These are phyloP conservation scores for Sphagnurus paluster DNA, from an alignment of 1,284 basidiomycete species.

Conservation along the genomic window DNA sequence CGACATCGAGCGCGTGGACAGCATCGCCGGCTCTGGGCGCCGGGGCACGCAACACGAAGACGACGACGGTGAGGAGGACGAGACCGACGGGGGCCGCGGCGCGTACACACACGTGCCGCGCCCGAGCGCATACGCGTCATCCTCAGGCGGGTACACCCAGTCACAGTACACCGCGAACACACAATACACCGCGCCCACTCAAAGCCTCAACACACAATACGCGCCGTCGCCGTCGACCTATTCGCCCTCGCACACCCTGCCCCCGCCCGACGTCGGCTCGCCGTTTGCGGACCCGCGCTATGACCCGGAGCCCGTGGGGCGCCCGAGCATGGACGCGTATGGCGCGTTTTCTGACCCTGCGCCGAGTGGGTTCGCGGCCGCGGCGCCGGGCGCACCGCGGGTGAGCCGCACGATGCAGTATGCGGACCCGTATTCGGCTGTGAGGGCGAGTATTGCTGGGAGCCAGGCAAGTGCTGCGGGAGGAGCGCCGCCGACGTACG, in stretches of 20 bases:
- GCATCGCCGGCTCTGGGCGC: too few relatives aligned
- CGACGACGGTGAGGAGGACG: constrained; percentile 53
- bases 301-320: constrained; percentile 29
- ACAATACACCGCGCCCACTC: too few relatives aligned
- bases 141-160: neutral
- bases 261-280: constrained; percentile 29
- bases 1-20: too few relatives aligned
- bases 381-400: constrained; percentile 24
- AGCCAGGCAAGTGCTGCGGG: constrained; percentile 21
- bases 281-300: constrained; percentile 59
- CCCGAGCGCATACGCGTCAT: constrained; percentile 22
- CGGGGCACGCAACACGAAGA: constrained; percentile 22
- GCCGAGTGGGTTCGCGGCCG: constrained; percentile 56
- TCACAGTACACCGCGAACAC: too few relatives aligned
- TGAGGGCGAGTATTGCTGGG: constrained; percentile 53
- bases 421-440: constrained; percentile 78
- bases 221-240: constrained; percentile 24
- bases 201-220: too few relatives aligned
- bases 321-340: constrained; percentile 81
- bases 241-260: constrained; percentile 28
- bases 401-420: constrained; percentile 89
- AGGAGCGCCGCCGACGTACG: constrained; percentile 48
- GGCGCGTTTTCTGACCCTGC: constrained; percentile 85
- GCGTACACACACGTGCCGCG: constrained; percentile 46
- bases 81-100: too few relatives aligned